Base-by-base conservation (phyloP, 169 alveolate species). In the Amoebophrya sp. region DNA sequence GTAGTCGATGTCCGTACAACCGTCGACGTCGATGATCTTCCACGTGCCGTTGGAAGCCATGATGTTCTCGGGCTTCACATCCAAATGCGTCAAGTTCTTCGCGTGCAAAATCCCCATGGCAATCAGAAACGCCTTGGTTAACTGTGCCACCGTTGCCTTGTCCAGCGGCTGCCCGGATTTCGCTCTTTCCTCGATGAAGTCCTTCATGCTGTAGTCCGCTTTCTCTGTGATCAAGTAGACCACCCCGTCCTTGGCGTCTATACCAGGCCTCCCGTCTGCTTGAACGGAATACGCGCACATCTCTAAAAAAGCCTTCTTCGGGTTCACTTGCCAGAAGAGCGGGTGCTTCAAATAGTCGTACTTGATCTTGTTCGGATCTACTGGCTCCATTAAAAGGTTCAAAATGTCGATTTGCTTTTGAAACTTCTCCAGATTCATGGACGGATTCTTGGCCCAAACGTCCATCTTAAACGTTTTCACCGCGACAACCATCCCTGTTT, bases 1-100 rank as follows among this genome's bases (percentile, higher is more conserved):
- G 41, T 89, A 77, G 91, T 77, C 92, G 54, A 92, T 89, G 40
- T 89, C 91, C 39, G 89, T 91, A 89, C 94, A 93, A 33, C 94
- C 94, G 77, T 93, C 94, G 88, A 93, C 94, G 35, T 93, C 94
- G 40, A 93, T 93, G 23, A 93, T 89, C 93, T 93, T 93, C 93
- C 66, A 47, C 18, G 66, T 47, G 18, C 18, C 66, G 66, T 18
- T 18, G 66, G 29, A 12, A 18, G 29, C 29, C 66, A 47, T 47
- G 66, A 47, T 47, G 18, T 47, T 47, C 66, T 47, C 66, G 29
- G 66, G 66, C 66, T 47, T 47, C 66, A 47, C 18, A 47, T 47
- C 66, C 18, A 47, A 47, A 47, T 47, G 66, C 66, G 66, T 47
- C 29, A 47, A 18, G 66, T 47, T 47, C 66, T 47, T 47, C 7